phyloP scores from a whole-genome alignment of 441 rosid species.

The Brassica hybrid region DNA sequence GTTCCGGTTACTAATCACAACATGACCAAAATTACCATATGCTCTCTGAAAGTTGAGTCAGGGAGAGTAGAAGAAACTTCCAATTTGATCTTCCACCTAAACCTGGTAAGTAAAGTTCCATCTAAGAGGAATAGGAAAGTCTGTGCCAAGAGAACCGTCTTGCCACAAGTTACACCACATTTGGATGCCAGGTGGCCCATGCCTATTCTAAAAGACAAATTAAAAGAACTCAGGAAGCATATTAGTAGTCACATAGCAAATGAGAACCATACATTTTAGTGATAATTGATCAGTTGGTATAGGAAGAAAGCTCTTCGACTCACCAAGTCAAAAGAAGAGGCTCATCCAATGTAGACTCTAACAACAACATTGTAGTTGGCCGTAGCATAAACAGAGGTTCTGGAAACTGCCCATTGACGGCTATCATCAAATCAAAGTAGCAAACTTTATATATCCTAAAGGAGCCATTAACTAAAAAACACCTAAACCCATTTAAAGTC shows the following conservation, averaged over 20 bases:
- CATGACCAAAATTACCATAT: neutral
- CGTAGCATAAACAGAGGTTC: constrained; percentile 38
- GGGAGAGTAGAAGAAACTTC: neutral
- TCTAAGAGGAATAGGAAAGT: neutral
- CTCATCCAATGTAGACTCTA: constrained; percentile 76
- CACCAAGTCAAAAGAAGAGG: constrained; percentile 81
- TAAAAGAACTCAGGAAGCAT: neutral
- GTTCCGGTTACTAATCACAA: neutral
- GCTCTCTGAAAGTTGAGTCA: neutral
- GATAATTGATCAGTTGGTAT: neutral
- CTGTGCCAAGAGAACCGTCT: neutral
- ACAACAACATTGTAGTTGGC: constrained; percentile 76
- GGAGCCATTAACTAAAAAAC: too few species aligned
- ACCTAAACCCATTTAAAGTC: too few species aligned
- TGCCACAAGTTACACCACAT: neutral
- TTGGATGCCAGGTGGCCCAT: neutral
- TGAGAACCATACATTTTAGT: neutral
- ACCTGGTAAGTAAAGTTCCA: neutral
- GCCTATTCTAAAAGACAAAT: neutral
- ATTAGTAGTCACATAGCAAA: neutral
- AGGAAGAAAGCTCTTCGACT: constrained; percentile 11
- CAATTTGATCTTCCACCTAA: neutral
- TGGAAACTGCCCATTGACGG: neutral
- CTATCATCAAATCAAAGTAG: too few species aligned
- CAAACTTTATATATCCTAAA: too few species aligned